Percentiles rank a stretch among this genome's conserved stretches.
These are phyloP conservation scores for Didymella lethalis DNA, from an alignment of 2,329 filamentous ascomycete species.

Conservation along the genomic window DNA sequence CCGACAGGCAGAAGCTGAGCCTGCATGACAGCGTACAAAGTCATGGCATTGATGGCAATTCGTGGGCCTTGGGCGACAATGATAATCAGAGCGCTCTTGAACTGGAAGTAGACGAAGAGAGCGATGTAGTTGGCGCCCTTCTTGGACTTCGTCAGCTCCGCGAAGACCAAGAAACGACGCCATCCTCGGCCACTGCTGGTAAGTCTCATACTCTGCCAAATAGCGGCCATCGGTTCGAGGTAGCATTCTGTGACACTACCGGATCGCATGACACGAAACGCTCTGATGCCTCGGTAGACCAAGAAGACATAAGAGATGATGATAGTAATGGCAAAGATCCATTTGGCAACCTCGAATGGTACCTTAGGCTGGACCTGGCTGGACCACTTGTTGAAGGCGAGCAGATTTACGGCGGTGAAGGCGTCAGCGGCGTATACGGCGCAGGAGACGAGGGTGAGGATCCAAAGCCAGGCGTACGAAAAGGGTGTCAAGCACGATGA, in stretches of 20 bases:
- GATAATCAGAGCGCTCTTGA: constrained; percentile 82
- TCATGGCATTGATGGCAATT: constrained; percentile 88
- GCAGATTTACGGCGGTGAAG: constrained; percentile 90
- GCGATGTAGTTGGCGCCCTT: constrained; percentile 91
- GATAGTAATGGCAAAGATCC: constrained; percentile 94
- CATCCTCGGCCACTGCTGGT: constrained; percentile 76
- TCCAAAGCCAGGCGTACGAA: constrained; percentile 85
- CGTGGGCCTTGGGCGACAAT: constrained; percentile 91
- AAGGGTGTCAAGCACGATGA: constrained; percentile 77
- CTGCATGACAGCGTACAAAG: constrained; percentile 82
- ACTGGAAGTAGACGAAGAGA: constrained; percentile 87
- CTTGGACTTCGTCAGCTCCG: constrained; percentile 87
- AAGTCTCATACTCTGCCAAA: constrained; percentile 81
- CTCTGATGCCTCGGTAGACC: constrained; percentile 79
- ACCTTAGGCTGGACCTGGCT: constrained; percentile 82
- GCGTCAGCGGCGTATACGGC: constrained; percentile 90
- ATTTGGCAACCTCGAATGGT: constrained; percentile 80
- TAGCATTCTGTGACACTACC: constrained; percentile 92
- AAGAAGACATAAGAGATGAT: constrained; percentile 88
- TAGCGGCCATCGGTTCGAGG: constrained; percentile 84
- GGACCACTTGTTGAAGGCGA: constrained; percentile 89
- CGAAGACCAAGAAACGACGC: constrained; percentile 90
- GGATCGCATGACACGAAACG: constrained; percentile 79
- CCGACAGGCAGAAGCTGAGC: constrained; percentile 73
- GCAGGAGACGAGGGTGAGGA: constrained; percentile 78